A percentile compares a stretch with the other conserved stretches of the same genome.
Evolutionary conservation across 768 basidiomycete species (phyloP).

Genomic region (Macrolepiota fuliginosa): DNA sequence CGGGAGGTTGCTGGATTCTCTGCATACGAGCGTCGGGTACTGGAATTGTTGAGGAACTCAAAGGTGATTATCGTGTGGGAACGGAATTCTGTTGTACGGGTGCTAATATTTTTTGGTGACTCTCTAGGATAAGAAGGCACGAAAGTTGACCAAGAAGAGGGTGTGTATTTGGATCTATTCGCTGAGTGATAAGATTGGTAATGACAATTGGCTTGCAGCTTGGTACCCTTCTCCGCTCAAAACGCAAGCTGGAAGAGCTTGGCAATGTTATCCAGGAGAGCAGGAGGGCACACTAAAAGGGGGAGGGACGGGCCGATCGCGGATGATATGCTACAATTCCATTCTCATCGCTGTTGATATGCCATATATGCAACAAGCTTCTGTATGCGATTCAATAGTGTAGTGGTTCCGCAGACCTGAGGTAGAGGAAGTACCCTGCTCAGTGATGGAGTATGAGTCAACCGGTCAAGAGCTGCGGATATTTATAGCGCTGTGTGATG

Average conservation of each 20-base stretch:
- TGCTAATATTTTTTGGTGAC: not conserved
- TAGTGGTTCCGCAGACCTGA: not conserved
- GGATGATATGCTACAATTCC: not conserved
- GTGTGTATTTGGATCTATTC: slow-evolving; percentile 46
- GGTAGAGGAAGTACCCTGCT: not conserved
- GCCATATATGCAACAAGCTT: not conserved
- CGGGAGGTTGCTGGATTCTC: slow-evolving; percentile 98
- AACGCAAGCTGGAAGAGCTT: slow-evolving; percentile 98
- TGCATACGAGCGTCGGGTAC: slow-evolving; percentile 94
- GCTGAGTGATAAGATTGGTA: slow-evolving; percentile 7
- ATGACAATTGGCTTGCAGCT: slow-evolving; percentile 47
- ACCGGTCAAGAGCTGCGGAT: not conserved
- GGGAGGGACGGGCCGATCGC: not conserved
- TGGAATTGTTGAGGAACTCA: slow-evolving; percentile 98
- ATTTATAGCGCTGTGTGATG: not conserved
- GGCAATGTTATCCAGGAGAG: slow-evolving; percentile 89
- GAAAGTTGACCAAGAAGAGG: slow-evolving; percentile 99
- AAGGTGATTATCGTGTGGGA: slow-evolving; percentile 50
- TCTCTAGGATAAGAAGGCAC: slow-evolving; percentile 93
- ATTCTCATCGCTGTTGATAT: not conserved
- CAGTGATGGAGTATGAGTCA: not conserved
- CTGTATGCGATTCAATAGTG: not conserved
- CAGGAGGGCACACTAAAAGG: slow-evolving; percentile 59
- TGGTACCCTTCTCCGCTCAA: slow-evolving; percentile 96
- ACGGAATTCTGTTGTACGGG: not conserved